These are phyloP conservation scores for Hydrangea macrophylla DNA, from an alignment of 148 eudicot genomes.

Conservation along the genomic window DNA sequence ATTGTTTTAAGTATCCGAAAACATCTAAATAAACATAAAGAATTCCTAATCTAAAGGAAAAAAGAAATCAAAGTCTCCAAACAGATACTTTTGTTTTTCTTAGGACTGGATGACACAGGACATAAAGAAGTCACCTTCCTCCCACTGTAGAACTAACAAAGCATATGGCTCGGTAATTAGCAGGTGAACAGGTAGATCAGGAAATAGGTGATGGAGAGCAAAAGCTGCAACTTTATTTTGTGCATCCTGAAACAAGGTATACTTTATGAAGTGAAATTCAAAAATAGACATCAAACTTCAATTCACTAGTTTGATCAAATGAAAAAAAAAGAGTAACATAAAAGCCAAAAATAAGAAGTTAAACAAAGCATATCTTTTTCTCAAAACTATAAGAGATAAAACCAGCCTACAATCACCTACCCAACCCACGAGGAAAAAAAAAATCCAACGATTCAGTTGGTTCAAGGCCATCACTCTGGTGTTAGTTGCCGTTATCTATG, in stretches of 20 bases:
- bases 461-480: too few species aligned
- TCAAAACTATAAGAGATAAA: not conserved
- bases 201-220: conserved; percentile 78
- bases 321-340: too few species aligned
- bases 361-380: too few species aligned
- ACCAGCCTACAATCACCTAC: too few species aligned
- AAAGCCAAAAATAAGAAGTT: too few species aligned
- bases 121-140: conserved; percentile 53
- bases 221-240: conserved; percentile 93
- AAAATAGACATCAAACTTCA: not conserved
- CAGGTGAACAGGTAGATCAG: conserved; percentile 80
- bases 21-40: not conserved
- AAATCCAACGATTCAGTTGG: too few species aligned
- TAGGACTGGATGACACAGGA: not conserved
- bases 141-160: conserved; percentile 66
- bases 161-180: conserved; percentile 75
- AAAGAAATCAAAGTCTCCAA: not conserved
- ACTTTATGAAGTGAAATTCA: conserved; percentile 10
- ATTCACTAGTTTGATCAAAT: not conserved
- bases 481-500: too few species aligned
- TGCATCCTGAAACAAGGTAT: conserved; percentile 60
- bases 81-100: not conserved
- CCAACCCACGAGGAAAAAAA: too few species aligned
- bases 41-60: not conserved
- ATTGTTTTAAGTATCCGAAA: not conserved